Conservation (phyloP, 2,329 filamentous ascomycete genomes). For the Colletotrichum eleusines region DNA sequence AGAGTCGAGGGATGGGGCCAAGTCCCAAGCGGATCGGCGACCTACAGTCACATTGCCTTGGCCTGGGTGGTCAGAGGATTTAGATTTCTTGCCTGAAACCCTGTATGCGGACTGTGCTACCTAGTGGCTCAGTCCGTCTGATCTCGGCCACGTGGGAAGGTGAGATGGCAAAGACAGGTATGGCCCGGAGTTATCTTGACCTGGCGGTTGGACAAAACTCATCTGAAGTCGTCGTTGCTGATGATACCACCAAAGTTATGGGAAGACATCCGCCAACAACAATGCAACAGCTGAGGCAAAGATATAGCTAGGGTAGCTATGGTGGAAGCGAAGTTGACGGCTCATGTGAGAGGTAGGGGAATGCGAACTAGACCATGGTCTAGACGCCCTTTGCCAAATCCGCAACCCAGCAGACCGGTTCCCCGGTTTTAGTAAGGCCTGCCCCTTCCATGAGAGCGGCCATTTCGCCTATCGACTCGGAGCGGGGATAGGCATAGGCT, state of each 20-base stretch:
- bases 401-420: slow-evolving; percentile 36
- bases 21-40: slow-evolving; percentile 20
- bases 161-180: slow-evolving; percentile 33
- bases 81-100: slow-evolving; percentile 39
- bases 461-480: slow-evolving; percentile 3
- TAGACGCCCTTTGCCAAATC: slow-evolving; percentile 28
- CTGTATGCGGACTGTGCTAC: slow-evolving; percentile 2
- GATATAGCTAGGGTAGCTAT: background rate
- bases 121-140: slow-evolving; percentile 30
- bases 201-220: background rate
- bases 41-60: slow-evolving; percentile 32
- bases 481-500: slow-evolving; percentile 7
- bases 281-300: slow-evolving; percentile 11
- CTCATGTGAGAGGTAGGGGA: background rate
- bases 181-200: slow-evolving; percentile 8
- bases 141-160: slow-evolving; percentile 39
- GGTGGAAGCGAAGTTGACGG: slow-evolving; percentile 17
- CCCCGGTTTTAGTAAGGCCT: slow-evolving; percentile 17
- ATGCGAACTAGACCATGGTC: slow-evolving; percentile 17
- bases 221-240: background rate
- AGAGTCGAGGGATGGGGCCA: slow-evolving; percentile 5
- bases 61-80: slow-evolving; percentile 24
- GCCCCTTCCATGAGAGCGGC: background rate
- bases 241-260: background rate
- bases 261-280: slow-evolving; percentile 6